Evolutionary conservation across 805 yeast genomes (phyloP).

Genomic region (Saccharomycopsis fibuligera): DNA sequence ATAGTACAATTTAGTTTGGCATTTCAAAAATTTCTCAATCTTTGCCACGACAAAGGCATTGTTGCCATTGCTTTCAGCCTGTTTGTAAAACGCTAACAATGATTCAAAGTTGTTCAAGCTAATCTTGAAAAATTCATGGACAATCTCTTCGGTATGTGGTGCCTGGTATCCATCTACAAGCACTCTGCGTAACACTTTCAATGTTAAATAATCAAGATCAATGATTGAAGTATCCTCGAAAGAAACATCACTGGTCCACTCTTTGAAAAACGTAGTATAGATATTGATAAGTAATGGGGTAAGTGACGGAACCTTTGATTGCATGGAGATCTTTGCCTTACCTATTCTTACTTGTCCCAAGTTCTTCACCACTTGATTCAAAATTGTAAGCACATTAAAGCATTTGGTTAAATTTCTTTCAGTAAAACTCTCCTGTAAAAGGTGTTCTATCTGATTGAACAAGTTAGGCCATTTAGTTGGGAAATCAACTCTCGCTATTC

Average conservation of each 20-base stretch:
- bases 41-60: conserved; percentile 38
- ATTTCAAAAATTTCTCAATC: conserved; percentile 65
- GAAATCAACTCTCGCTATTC: conserved; percentile 77
- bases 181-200: conserved; percentile 69
- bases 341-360: conserved; percentile 78
- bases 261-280: conserved; percentile 52
- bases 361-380: conserved; percentile 74
- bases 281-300: conserved; percentile 53
- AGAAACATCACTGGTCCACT: conserved; percentile 37
- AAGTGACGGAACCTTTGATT: conserved; percentile 58
- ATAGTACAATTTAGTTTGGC: conserved; percentile 69
- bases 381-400: conserved; percentile 56
- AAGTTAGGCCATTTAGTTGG: conserved; percentile 82
- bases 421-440: conserved; percentile 32
- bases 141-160: conserved; percentile 53
- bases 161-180: conserved; percentile 71
- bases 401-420: conserved; percentile 44
- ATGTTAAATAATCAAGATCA: conserved; percentile 71
- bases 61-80: conserved; percentile 21
- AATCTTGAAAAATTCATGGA: conserved; percentile 53
- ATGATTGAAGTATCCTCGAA: conserved; percentile 32
- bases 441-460: conserved; percentile 49
- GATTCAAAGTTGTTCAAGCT: conserved; percentile 55
- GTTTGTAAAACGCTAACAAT: conserved; percentile 49
- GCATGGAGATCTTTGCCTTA: conserved; percentile 71